phyloP scores from a whole-genome alignment of 139 green algal species.

The Chlamydomonas asymmetrica region DNA sequence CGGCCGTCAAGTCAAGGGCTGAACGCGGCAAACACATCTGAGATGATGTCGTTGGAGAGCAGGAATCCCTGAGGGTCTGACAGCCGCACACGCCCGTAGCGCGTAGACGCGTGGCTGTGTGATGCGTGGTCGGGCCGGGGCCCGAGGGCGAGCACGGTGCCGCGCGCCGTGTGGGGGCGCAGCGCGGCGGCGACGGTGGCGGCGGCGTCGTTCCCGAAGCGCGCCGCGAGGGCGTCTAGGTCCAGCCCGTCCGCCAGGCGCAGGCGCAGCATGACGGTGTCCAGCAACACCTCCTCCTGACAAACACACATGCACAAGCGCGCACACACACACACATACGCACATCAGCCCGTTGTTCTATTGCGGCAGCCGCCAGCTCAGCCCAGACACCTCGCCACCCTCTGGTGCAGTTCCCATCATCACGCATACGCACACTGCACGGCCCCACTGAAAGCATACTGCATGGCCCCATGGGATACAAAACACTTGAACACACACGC shows the following conservation, averaged over 20 bases:
- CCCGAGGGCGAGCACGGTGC: slow-evolving; percentile 14
- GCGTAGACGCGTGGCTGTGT: neutral
- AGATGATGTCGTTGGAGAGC: slow-evolving; percentile 85
- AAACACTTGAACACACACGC: neutral
- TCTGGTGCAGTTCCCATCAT: no score
- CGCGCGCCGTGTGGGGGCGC: slow-evolving; percentile 26
- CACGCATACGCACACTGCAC: no score
- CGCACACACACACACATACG: slow-evolving; percentile 10
- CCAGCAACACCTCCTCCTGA: slow-evolving; percentile 72
- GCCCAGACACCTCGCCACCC: no score
- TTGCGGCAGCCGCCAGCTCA: neutral
- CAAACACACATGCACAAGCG: slow-evolving; percentile 1
- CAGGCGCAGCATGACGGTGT: slow-evolving; percentile 87
- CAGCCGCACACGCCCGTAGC: slow-evolving; percentile 55
- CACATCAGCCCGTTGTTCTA: neutral
- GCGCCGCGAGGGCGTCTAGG: slow-evolving; percentile 38
- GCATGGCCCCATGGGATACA: neutral
- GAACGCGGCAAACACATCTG: slow-evolving; percentile 79
- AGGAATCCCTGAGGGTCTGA: slow-evolving; percentile 85
- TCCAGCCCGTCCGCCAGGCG: slow-evolving; percentile 76
- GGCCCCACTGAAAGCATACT: no score
- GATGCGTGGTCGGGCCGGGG: neutral
- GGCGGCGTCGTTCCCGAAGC: slow-evolving; percentile 41
- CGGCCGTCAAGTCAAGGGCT: no score
- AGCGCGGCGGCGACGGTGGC: slow-evolving; percentile 33